Percentiles rank a stretch among this genome's conserved stretches.
Conservation (phyloP, 805 yeast genomes). For the Teunomyces lycoperdinae region DNA sequence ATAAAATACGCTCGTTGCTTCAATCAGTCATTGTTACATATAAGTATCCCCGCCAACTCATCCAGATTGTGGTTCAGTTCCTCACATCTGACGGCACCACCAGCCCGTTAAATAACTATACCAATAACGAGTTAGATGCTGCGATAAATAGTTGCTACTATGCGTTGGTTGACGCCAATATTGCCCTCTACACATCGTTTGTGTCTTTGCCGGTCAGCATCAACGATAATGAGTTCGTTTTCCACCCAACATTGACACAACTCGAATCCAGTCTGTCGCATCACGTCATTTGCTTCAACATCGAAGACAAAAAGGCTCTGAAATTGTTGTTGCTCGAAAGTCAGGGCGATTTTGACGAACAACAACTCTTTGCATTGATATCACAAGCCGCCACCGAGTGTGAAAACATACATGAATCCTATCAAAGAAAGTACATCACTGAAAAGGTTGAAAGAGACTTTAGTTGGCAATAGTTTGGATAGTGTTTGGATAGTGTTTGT, state of each 20-base stretch:
- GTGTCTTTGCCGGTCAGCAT: constrained; percentile 51
- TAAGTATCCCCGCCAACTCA: constrained; percentile 71
- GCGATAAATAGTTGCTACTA: constrained; percentile 70
- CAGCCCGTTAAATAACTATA: constrained; percentile 15
- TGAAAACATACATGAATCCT: constrained; percentile 37
- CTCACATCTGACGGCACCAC: constrained; percentile 25
- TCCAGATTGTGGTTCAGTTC: constrained; percentile 43
- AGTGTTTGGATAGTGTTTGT: neutral
- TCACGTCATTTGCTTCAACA: constrained; percentile 63
- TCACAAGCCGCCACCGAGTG: constrained; percentile 50
- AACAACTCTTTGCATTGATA: constrained; percentile 51
- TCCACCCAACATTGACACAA: constrained; percentile 47
- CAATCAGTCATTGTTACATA: constrained; percentile 58
- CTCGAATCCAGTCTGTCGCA: constrained; percentile 49
- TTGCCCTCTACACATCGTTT: constrained; percentile 64
- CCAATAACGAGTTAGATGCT: constrained; percentile 57
- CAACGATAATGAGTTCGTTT: constrained; percentile 25
- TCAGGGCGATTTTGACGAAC: constrained; percentile 63
- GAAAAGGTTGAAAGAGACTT: constrained; percentile 51
- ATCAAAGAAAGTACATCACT: constrained; percentile 48
- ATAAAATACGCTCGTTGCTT: constrained; percentile 60
- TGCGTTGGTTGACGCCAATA: constrained; percentile 79
- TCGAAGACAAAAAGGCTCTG: constrained; percentile 48
- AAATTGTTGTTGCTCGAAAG: constrained; percentile 70
- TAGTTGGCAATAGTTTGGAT: constrained; percentile 45